Base-by-base conservation (phyloP, 2,329 filamentous ascomycete genomes). In the Orbilia blumenaviensis region DNA sequence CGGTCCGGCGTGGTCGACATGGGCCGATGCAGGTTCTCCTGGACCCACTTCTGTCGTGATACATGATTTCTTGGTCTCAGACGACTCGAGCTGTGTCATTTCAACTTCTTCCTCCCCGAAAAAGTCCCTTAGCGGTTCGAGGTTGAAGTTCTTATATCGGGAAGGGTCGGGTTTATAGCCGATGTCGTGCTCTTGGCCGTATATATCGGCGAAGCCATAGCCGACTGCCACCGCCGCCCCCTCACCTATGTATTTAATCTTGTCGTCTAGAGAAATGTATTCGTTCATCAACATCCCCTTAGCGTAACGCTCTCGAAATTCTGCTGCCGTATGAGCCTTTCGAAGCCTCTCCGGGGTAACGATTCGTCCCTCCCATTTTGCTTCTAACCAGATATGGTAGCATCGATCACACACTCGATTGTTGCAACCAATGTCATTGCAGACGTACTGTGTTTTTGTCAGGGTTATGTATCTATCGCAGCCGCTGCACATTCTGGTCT, bases 21-120 rank as follows among this genome's bases (percentile, higher is more conserved):
- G 6, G 27, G 27, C 1, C 7, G 42, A 23, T 46, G 10, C 18
- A 3, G 12, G 10, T 42, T 42, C 38, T 10, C 68, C 80, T 4
- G 78, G 79, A 44, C 63, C 76, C 21, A 56, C 80, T 36, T 80
- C 78, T 44, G 69, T 66, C 9, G 77, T 80, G 4, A 76, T 78
- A 8, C 72, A 78, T 21, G 78, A 80, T 36, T 78, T 78, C 27
- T 66, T 69, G 10, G 64, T 69, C 16, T 32, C 32, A 1, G 72
- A 44, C 7, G 58, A 54, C 3, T 44, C 5, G 23, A 52, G 58
- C 3, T 64, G 48, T 7, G 48, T 61, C 58, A 76, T 76, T 32
- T 58, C 56, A 1, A 76, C 64, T 36, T 66, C 64, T 38, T 66
- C 58, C n/a, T 64, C 61, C 9, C 72, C 72, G 42, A 76, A 76